Conservation (phyloP, 306 rosid species). For the Alnus glutinosa region DNA sequence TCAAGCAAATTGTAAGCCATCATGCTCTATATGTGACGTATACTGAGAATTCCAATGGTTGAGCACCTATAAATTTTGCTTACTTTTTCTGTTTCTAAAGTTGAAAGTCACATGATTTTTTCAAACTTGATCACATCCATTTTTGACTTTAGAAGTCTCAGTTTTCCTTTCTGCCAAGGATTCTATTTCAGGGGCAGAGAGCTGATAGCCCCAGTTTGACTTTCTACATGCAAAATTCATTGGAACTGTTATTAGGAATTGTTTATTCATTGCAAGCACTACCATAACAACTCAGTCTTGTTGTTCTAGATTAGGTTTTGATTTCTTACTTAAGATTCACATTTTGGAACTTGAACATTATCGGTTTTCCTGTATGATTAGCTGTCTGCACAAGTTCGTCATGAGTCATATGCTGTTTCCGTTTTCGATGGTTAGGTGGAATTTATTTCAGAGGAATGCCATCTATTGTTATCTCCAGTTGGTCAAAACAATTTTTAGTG, state of each 20-base stretch:
- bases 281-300: neutral
- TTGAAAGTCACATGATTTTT: neutral
- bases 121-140: neutral
- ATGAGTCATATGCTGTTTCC: no score
- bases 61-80: no score
- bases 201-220: neutral
- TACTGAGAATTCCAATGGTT: neutral
- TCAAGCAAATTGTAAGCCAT: conserved; percentile 58
- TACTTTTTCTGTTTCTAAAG: neutral
- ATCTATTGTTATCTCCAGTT: neutral
- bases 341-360: neutral
- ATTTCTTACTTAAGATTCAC: neutral
- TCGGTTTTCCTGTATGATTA: neutral
- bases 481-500: neutral
- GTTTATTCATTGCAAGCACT: neutral
- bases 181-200: neutral
- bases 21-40: neutral
- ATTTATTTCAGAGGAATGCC: neutral
- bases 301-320: neutral
- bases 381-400: neutral
- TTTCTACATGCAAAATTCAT: neutral
- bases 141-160: neutral
- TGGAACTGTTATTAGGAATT: neutral
- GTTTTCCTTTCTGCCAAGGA: neutral
- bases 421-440: neutral